Evolutionary conservation across 495 filamentous ascomycete species (phyloP).

Genomic region (Hypoxylon rickii): DNA sequence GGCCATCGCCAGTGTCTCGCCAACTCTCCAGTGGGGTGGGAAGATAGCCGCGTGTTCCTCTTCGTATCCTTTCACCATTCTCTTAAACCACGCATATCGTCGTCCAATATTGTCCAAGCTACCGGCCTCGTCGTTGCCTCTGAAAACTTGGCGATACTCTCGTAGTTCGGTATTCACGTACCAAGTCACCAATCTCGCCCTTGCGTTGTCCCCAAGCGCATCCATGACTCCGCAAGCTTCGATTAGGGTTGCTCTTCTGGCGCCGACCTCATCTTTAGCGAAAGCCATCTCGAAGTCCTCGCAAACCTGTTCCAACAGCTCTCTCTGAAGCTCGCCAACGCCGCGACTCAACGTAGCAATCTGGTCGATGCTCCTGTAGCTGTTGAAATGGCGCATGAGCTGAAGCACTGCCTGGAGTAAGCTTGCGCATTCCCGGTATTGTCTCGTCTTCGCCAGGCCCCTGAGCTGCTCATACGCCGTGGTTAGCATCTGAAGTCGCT

Average conservation of each 20-base stretch:
- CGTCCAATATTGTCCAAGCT: slow-evolving; percentile 96
- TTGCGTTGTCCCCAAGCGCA: slow-evolving; percentile 87
- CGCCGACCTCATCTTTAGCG: slow-evolving; percentile 81
- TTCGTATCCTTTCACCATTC: slow-evolving; percentile 95
- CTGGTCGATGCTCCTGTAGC: slow-evolving; percentile 95
- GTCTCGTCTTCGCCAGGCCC: slow-evolving; percentile 77
- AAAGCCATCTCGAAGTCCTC: slow-evolving; percentile 97
- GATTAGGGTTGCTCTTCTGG: slow-evolving; percentile 69
- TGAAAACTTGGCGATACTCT: slow-evolving; percentile 93
- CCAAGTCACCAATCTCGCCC: slow-evolving; percentile 84
- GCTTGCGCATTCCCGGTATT: slow-evolving; percentile 96
- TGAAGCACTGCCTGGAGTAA: slow-evolving; percentile 95
- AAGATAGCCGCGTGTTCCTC: slow-evolving; percentile 91
- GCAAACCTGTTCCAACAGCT: slow-evolving; percentile 93
- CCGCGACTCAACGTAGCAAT: slow-evolving; percentile 92
- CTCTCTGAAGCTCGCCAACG: slow-evolving; percentile 91
- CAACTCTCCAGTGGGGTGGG: slow-evolving; percentile 84
- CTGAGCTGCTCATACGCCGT: slow-evolving; percentile 97
- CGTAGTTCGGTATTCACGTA: slow-evolving; percentile 97
- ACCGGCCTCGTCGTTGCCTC: slow-evolving; percentile 94
- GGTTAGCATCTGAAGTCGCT: slow-evolving; percentile 96
- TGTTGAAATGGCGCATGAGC: slow-evolving; percentile 98
- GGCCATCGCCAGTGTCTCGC: slow-evolving; percentile 85
- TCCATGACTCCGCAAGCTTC: slow-evolving; percentile 96
- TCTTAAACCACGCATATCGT: slow-evolving; percentile 93